Base-by-base conservation (phyloP, 768 basidiomycete species). In the Fistulinella prunicolor region DNA sequence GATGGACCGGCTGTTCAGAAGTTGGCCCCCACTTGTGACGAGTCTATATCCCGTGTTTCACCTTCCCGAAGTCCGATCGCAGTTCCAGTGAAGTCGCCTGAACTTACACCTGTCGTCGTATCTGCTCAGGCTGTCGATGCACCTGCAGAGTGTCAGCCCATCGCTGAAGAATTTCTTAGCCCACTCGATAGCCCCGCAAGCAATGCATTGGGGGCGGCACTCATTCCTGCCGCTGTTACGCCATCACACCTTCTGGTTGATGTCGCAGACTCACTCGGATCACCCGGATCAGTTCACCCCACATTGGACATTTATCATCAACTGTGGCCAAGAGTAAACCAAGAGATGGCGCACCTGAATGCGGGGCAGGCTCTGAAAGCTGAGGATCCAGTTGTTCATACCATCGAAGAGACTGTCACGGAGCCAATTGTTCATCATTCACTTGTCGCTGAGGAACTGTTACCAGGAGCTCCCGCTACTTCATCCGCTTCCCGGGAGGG, bases 271-370 rank as follows among this genome's bases (percentile, higher is more conserved):
- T 28, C 29, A 20, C 39, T 39, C 17, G 41, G 24, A 32, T 47
- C 61, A 9, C 51, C 58, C 10, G 42, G 17, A 17, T 22, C 53
- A 51, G 17, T 39, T 38, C 30, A 42, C 29, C 22, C 54, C 14
- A 21, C 42, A 28, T 34, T 51, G 44, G 62, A 67, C 44, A 43
- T 58, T 40, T 45, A 61, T 44, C 44, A 55, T 49, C 53, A 65
- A 42, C 49, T 65, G 44, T 72, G 70, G 70, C 70, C 68, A 7
- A 67, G 57, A 47, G 63, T 67, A 19, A 64, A 63, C 22, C 68
- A 70, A 47, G 72, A 73, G 53, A 65, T 72, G 52, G 58, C 59
- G 42, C 66, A 70, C 44, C 44, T 71, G 28, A 58, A 64, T 47
- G 54, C 55, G 3, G 37, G 38, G 24, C 55, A 56, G 37, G 47